Conservation (phyloP, 139 green algal species). For the Volvox africanus region DNA sequence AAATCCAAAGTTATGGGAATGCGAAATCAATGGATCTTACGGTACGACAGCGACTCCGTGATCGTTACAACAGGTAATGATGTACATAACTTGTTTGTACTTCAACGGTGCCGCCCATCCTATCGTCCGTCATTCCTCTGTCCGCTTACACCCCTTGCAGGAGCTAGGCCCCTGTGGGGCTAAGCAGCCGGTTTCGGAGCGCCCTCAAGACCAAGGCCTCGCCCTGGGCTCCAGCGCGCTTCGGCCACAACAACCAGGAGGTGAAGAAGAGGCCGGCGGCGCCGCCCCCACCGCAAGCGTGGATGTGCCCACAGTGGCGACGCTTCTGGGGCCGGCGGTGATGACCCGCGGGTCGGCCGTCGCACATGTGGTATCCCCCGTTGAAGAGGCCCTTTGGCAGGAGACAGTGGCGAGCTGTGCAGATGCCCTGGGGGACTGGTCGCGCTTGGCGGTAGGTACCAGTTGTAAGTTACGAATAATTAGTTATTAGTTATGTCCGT, state of each 20-base stretch:
- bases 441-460: background rate
- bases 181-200: background rate
- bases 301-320: background rate
- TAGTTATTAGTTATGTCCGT: too few species aligned
- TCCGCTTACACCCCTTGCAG: background rate
- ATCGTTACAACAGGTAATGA: too few species aligned
- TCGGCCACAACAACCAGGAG: background rate
- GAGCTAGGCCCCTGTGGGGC: background rate
- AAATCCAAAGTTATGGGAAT: too few species aligned
- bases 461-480: too few species aligned
- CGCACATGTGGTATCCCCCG: background rate
- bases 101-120: too few species aligned
- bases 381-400: constrained; percentile 4
- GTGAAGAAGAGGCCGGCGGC: background rate
- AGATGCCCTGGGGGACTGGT: constrained; percentile 34
- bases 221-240: background rate
- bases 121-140: too few species aligned
- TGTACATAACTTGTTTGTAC: too few species aligned
- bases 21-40: too few species aligned
- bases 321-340: constrained; percentile 1
- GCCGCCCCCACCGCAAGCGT: background rate
- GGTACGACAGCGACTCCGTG: too few species aligned
- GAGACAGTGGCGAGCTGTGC: constrained; percentile 12
- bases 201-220: background rate
- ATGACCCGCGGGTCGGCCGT: background rate